Base-by-base conservation (phyloP, 192 early-diverging fungal genomes). In the Bifiguratus adelaidae region DNA sequence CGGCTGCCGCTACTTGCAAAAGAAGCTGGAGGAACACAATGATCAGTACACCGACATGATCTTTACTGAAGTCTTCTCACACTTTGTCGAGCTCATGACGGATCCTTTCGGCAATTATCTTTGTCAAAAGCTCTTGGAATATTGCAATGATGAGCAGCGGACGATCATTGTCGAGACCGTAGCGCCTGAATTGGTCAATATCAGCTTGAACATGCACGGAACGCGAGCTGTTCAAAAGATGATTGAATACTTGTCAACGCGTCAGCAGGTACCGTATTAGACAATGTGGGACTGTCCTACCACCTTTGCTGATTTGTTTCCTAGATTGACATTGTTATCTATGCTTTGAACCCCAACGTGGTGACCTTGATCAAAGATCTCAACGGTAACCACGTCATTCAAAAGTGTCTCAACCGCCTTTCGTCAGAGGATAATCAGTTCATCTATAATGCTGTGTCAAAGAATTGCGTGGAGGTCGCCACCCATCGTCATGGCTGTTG, bases 51-150 rank as follows among this genome's bases (percentile, higher is more conserved):
- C 83, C 2, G 48, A 69, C n/a, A 58, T 79, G 20, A 89, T 92
- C 35, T 89, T 88, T 60, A 58, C 72, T 13, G 86, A 92, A 51
- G 80, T 85, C 2, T 76, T 76, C 48, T 67, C 65, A 23, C 78
- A 84, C 49, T 83, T 89, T 62, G 73, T 77, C 21, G 82, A 78
- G 48, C 66, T 92, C 22, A 91, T 91, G 83, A 89, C 83, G 20
- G 88, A 92, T 66, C 85, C 90, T 1, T 92, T 92, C 67, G 90
- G 90, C 30, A 92, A 92, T 61, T 92, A 92, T 54, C 68, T 92
- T 22, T 90, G 88, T 56, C 90, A 92, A 53, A 90, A 89, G 52
- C 56, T 92, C n/a, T 54, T 92, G 27, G 90, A 92, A 56, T 70
- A 73, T 63, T 86, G 84, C 53, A 77, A 65, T 26, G 86, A 91